Evolutionary conservation across 2,329 filamentous ascomycete genomes (phyloP).

Genomic region (Aspergillus sp.): DNA sequence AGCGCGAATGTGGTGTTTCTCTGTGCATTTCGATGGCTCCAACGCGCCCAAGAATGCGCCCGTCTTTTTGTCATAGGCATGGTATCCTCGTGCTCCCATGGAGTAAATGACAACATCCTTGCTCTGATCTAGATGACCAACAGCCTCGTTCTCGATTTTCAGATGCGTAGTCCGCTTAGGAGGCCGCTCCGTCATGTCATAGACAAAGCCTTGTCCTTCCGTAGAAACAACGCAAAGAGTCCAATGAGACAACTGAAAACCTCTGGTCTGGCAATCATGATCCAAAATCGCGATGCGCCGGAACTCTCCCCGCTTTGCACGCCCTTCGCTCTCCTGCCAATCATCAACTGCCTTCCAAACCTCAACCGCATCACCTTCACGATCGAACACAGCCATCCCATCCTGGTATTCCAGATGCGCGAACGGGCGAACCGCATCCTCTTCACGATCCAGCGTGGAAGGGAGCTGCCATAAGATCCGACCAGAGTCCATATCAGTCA

Average conservation of each 20-base stretch:
- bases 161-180: slow-evolving; percentile 31
- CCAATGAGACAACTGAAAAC: slow-evolving; percentile 41
- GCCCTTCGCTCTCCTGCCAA: slow-evolving; percentile 37
- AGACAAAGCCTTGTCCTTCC: slow-evolving; percentile 42
- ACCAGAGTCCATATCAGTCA: slow-evolving; percentile 45
- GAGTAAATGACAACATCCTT: slow-evolving; percentile 41
- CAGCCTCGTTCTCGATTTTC: slow-evolving; percentile 35
- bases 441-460: slow-evolving; percentile 18
- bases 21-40: slow-evolving; percentile 27
- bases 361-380: slow-evolving; percentile 41
- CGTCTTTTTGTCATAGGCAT: slow-evolving; percentile 37
- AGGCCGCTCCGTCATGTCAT: slow-evolving; percentile 35
- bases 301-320: slow-evolving; percentile 34
- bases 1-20: slow-evolving; percentile 30
- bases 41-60: slow-evolving; percentile 36
- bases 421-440: slow-evolving; percentile 35
- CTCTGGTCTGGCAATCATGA: slow-evolving; percentile 41
- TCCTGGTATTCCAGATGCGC: slow-evolving; percentile 47
- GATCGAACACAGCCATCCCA: slow-evolving; percentile 43
- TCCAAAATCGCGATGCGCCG: slow-evolving; percentile 34
- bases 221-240: slow-evolving; percentile 45
- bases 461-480: slow-evolving; percentile 34
- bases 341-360: slow-evolving; percentile 40
- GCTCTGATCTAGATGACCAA: slow-evolving; percentile 43
- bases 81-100: slow-evolving; percentile 39